Percentiles rank a stretch among this genome's conserved stretches.
phyloP scores from a whole-genome alignment of 75 land plant genomes.

The Larix kaempferi region DNA sequence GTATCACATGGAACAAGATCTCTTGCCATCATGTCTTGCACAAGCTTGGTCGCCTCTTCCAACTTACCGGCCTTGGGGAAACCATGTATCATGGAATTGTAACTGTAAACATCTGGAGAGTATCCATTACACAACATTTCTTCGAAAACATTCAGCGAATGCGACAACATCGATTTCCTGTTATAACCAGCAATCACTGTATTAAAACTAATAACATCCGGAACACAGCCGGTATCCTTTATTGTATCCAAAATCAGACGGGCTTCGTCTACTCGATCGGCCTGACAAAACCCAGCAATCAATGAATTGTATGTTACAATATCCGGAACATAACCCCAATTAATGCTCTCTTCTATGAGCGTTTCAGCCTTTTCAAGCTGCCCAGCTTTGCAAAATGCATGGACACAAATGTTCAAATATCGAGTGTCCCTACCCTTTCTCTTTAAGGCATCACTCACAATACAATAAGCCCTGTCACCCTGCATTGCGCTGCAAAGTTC shows the following conservation, averaged over 20 bases:
- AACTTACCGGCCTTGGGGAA: constrained; percentile 41
- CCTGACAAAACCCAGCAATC: constrained; percentile 44
- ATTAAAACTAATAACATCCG: constrained; percentile 76
- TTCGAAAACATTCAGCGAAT: constrained; percentile 42
- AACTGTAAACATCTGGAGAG: constrained; percentile 62
- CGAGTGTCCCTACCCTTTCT: constrained; percentile 15
- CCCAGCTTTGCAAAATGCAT: constrained; percentile 42
- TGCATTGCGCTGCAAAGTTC: constrained; percentile 12
- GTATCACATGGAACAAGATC: constrained; percentile 16
- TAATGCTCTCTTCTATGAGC: constrained; percentile 39
- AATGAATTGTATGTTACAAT: constrained; percentile 56
- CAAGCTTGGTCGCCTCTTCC: constrained; percentile 36
- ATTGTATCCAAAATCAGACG: constrained; percentile 49
- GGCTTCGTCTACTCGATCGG: constrained; percentile 50
- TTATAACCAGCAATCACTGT: constrained; percentile 71
- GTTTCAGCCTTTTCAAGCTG: constrained; percentile 48
- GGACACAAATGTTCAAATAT: constrained; percentile 50
- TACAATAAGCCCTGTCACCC: not conserved
- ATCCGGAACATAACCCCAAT: constrained; percentile 45
- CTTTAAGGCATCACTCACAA: constrained; percentile 7
- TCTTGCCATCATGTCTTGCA: constrained; percentile 26
- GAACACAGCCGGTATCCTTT: constrained; percentile 67
- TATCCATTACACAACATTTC: constrained; percentile 67
- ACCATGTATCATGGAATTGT: constrained; percentile 70
- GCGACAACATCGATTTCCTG: constrained; percentile 16